Percentiles rank a stretch among this genome's conserved stretches.
Evolutionary conservation across 169 alveolate species (phyloP).

Genomic region (Plasmodium blacklocki): DNA sequence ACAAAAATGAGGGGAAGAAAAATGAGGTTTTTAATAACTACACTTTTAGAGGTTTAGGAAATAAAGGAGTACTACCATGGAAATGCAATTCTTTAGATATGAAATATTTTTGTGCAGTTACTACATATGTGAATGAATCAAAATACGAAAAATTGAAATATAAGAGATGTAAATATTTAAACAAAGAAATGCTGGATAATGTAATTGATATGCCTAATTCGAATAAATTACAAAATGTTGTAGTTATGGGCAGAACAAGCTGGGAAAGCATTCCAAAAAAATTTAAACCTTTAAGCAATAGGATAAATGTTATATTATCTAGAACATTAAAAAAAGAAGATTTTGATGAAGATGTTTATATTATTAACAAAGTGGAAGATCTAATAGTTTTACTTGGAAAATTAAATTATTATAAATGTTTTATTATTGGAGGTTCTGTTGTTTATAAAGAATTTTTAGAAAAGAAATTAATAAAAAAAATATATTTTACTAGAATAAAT

Average conservation of each 20-base stretch:
- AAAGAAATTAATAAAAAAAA: slow-evolving; percentile 77
- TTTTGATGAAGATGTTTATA: slow-evolving; percentile 77
- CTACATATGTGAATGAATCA: slow-evolving; percentile 77
- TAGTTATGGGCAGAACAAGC: slow-evolving; percentile 97
- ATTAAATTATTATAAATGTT: slow-evolving; percentile 81
- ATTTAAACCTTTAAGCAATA: slow-evolving; percentile 88
- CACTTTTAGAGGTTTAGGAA: slow-evolving; percentile 89
- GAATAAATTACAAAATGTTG: slow-evolving; percentile 87
- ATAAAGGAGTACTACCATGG: slow-evolving; percentile 93
- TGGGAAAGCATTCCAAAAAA: slow-evolving; percentile 94
- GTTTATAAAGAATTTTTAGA: slow-evolving; percentile 87
- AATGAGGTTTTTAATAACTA: slow-evolving; percentile 6
- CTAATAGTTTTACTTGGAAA: slow-evolving; percentile 75
- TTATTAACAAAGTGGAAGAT: slow-evolving; percentile 77
- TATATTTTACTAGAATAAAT: slow-evolving; percentile 91
- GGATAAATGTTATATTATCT: slow-evolving; percentile 92
- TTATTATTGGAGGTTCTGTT: slow-evolving; percentile 91
- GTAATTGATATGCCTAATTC: slow-evolving; percentile 33
- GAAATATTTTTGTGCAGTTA: slow-evolving; percentile 87
- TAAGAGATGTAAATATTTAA: slow-evolving; percentile 41
- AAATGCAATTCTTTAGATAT: slow-evolving; percentile 88
- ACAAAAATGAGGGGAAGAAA: slow-evolving; percentile 16
- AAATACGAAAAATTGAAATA: slow-evolving; percentile 38
- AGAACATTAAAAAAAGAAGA: slow-evolving; percentile 80
- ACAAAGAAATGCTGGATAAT: not conserved